Conservation (phyloP, 179 eudicot species). For the Dionaea muscipula region DNA sequence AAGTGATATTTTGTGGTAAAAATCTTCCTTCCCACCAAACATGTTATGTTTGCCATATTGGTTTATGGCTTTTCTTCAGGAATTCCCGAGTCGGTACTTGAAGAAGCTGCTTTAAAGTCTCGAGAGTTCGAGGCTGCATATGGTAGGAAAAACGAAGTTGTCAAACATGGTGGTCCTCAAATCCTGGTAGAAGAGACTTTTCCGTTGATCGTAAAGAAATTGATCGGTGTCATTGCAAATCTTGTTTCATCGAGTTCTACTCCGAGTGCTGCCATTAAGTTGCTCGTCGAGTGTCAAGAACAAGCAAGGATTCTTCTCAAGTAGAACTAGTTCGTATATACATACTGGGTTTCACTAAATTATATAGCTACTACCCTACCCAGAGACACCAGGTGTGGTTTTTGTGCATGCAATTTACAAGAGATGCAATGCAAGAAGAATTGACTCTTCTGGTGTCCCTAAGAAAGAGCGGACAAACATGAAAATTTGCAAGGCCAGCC, state of each 20-base stretch:
- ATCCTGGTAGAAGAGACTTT: constrained; percentile 27
- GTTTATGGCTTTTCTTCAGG: constrained; percentile 32
- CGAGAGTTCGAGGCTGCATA: constrained; percentile 66
- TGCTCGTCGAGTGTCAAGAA: constrained; percentile 41
- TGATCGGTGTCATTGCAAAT: constrained; percentile 19
- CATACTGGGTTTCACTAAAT: too few species aligned
- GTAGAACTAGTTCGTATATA: constrained; percentile 26
- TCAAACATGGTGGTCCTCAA: constrained; percentile 5
- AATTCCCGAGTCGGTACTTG: constrained; percentile 64
- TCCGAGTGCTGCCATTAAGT: constrained; percentile 9
- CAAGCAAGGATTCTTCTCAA: constrained; percentile 49
- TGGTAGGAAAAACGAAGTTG: constrained; percentile 27
- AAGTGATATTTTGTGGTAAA: background rate
- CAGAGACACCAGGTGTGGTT: too few species aligned
- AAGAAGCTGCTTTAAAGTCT: constrained; percentile 65
- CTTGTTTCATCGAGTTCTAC: constrained; percentile 7
- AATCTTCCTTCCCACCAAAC: background rate
- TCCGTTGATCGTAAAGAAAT: constrained; percentile 20
- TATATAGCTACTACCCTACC: too few species aligned
- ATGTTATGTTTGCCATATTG: background rate
- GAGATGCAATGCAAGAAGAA: too few species aligned
- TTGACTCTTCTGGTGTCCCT: too few species aligned
- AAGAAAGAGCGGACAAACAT: too few species aligned
- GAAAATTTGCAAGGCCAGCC: too few species aligned
- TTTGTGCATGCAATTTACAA: too few species aligned